Percentiles rank a stretch among this genome's conserved stretches.
Evolutionary conservation across 768 basidiomycete genomes (phyloP).

Genomic region (Mycena alexandri): DNA sequence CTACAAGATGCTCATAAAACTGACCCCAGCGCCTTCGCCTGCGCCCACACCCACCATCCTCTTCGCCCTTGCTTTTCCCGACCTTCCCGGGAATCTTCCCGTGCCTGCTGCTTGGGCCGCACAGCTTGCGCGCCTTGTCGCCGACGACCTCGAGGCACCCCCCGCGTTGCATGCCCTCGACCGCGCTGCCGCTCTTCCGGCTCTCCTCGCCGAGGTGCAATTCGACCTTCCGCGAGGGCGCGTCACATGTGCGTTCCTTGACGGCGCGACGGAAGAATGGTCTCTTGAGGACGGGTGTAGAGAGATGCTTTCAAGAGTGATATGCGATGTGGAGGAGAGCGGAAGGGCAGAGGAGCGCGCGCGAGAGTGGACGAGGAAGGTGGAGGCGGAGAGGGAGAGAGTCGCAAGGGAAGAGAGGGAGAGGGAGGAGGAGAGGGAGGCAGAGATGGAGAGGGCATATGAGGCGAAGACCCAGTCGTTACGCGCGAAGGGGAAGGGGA

Average conservation of each 20-base stretch:
- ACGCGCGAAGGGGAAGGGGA: conserved; percentile 59
- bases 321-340: conserved; percentile 65
- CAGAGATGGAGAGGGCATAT: conserved; percentile 37
- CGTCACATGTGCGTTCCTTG: conserved; percentile 68
- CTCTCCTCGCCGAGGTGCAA: conserved; percentile 68
- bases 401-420: conserved; percentile 51
- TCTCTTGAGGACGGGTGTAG: conserved; percentile 55
- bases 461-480: conserved; percentile 47
- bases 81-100: conserved; percentile 55
- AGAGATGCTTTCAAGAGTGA: conserved; percentile 62
- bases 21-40: conserved; percentile 57
- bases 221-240: conserved; percentile 66
- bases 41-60: conserved; percentile 66
- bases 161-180: conserved; percentile 60
- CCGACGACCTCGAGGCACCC: conserved; percentile 62
- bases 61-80: conserved; percentile 65
- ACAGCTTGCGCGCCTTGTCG: conserved; percentile 63
- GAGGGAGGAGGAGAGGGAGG: conserved; percentile 51
- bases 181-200: conserved; percentile 65
- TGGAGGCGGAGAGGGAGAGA: conserved; percentile 26
- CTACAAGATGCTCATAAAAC: conserved; percentile 67
- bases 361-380: conserved; percentile 38
- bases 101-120: conserved; percentile 67
- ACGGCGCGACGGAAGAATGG: conserved; percentile 66
- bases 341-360: conserved; percentile 55